Conservation (phyloP, 225 moss, liverwort and hornwort genomes). For the Climacium dendroides region DNA sequence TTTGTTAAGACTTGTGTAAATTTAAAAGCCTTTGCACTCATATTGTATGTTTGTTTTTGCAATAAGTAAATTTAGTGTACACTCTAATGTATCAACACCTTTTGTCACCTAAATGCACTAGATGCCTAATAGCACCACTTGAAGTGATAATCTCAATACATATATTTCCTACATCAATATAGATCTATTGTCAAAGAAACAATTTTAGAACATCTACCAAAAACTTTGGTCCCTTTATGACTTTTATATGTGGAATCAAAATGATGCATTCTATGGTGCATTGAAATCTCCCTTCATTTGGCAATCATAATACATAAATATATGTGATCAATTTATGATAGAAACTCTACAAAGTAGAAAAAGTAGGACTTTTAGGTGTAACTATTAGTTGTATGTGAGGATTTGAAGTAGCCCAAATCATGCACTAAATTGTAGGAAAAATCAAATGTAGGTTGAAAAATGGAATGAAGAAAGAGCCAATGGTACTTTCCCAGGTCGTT, state of each 20-base stretch:
- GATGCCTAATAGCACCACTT: background rate
- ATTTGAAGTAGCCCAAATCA: background rate
- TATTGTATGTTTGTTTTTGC: background rate
- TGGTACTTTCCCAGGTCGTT: conserved; percentile 73
- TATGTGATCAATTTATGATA: background rate
- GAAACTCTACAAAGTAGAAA: rapidly evolving
- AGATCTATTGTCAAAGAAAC: background rate
- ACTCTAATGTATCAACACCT: background rate
- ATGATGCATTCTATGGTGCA: background rate
- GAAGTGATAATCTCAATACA: background rate
- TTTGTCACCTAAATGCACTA: rapidly evolving
- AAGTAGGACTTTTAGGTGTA: background rate
- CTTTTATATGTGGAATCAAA: rapidly evolving
- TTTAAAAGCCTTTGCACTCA: background rate
- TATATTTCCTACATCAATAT: background rate
- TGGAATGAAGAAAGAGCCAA: conserved; percentile 80
- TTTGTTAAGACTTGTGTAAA: too few relatives aligned
- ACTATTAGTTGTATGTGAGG: too few relatives aligned
- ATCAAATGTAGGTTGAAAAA: conserved; percentile 46
- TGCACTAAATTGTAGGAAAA: background rate
- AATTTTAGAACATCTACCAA: background rate
- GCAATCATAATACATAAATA: background rate
- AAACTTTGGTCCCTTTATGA: rapidly evolving
- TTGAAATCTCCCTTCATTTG: background rate
- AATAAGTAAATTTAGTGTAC: too few relatives aligned